phyloP scores from a whole-genome alignment of 805 yeast species.

The Lipomyces kockii region DNA sequence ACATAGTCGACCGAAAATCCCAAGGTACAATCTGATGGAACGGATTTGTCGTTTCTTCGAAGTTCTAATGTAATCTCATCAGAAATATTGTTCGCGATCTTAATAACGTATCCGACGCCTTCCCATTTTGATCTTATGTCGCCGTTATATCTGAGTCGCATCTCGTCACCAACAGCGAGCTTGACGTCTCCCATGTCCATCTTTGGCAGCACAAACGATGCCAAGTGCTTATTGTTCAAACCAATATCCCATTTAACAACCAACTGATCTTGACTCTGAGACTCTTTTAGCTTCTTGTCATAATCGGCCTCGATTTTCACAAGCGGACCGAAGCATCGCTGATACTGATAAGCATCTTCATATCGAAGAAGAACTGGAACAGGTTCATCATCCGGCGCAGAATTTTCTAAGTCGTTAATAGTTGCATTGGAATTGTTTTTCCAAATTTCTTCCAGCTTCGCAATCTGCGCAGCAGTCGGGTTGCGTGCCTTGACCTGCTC shows the following conservation, averaged over 20 bases:
- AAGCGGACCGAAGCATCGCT: slow-evolving; percentile 80
- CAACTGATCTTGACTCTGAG: slow-evolving; percentile 74
- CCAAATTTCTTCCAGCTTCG: slow-evolving; percentile 82
- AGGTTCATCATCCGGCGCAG: slow-evolving; percentile 60
- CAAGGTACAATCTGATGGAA: slow-evolving; percentile 61
- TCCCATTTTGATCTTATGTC: slow-evolving; percentile 67
- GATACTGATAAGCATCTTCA: slow-evolving; percentile 82
- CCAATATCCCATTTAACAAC: slow-evolving; percentile 75
- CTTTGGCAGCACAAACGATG: slow-evolving; percentile 69
- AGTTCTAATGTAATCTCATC: slow-evolving; percentile 78
- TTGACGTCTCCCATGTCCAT: slow-evolving; percentile 65
- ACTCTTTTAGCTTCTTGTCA: slow-evolving; percentile 73
- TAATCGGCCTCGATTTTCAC: slow-evolving; percentile 81
- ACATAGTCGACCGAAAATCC: slow-evolving; percentile 85
- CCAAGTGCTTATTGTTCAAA: slow-evolving; percentile 66
- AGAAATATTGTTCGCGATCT: slow-evolving; percentile 66
- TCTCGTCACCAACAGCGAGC: slow-evolving; percentile 84
- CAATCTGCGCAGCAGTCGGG: slow-evolving; percentile 67
- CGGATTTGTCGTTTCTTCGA: slow-evolving; percentile 47
- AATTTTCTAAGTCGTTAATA: slow-evolving; percentile 63
- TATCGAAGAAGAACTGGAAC: slow-evolving; percentile 77
- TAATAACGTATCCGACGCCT: slow-evolving; percentile 70
- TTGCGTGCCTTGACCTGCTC: slow-evolving; percentile 59
- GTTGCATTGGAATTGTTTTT: slow-evolving; percentile 71
- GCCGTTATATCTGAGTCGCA: slow-evolving; percentile 68